These are phyloP conservation scores for Globisporangium splendens DNA, from an alignment of 352 stramenopile genomes.

Conservation along the genomic window DNA sequence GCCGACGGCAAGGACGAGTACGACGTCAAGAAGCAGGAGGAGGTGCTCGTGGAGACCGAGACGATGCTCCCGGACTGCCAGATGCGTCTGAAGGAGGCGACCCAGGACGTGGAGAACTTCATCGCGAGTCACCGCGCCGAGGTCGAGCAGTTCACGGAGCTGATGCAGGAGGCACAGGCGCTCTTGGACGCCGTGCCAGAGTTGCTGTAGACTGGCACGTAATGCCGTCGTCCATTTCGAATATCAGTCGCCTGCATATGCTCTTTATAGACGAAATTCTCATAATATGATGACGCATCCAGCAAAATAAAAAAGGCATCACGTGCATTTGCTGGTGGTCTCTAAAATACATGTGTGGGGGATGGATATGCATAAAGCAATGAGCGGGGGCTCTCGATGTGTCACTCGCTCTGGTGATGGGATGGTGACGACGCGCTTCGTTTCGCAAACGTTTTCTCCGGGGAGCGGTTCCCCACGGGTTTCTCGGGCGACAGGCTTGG, in stretches of 20 bases:
- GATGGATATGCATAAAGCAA: background rate
- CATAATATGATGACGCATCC: too few relatives aligned
- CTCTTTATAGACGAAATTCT: too few relatives aligned
- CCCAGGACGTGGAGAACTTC: constrained; percentile 50
- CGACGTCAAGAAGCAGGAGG: constrained; percentile 78
- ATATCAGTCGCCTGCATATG: too few relatives aligned
- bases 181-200: constrained; percentile 39
- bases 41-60: constrained; percentile 78
- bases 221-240: background rate
- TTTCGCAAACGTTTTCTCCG: constrained; percentile 33
- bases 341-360: background rate
- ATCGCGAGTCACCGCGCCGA: constrained; percentile 36
- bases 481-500: constrained; percentile 63
- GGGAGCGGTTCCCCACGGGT: constrained; percentile 27
- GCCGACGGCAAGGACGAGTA: constrained; percentile 52
- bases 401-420: constrained; percentile 2
- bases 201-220: constrained; percentile 14
- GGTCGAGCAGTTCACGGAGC: constrained; percentile 26
- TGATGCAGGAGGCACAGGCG: constrained; percentile 41
- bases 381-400: background rate
- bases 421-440: constrained; percentile 7
- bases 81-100: constrained; percentile 56
- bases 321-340: background rate
- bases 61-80: constrained; percentile 80
- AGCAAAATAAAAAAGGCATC: background rate